Evolutionary conservation across 208 protist genomes (phyloP).

Genomic region (Leishmania tarentolae): DNA sequence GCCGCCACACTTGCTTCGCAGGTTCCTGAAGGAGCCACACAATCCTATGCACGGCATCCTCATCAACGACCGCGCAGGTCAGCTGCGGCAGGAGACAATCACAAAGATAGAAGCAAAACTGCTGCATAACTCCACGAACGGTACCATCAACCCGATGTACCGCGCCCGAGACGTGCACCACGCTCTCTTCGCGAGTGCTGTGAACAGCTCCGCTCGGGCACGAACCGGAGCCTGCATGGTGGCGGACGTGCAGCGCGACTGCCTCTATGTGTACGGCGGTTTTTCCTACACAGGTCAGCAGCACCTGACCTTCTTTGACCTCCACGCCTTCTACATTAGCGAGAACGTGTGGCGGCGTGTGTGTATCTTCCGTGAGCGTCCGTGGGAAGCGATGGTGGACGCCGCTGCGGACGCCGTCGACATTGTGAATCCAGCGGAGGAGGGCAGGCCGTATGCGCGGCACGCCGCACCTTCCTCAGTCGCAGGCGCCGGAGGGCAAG

Average conservation of each 20-base stretch:
- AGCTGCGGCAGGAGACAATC: constrained; percentile 28
- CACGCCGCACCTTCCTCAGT: constrained; percentile 5
- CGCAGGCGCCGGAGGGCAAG: neutral
- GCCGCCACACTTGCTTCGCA: constrained; percentile 33
- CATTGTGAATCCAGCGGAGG: constrained; percentile 18
- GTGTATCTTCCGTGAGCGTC: constrained; percentile 18
- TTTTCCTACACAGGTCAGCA: constrained; percentile 44
- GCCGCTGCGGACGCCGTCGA: constrained; percentile 10
- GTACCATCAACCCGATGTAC: constrained; percentile 11
- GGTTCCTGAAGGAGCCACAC: constrained; percentile 44
- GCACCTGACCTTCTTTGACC: constrained; percentile 54
- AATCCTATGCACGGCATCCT: constrained; percentile 24
- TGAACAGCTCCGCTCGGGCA: constrained; percentile 52
- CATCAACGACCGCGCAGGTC: constrained; percentile 24
- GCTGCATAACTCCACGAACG: neutral
- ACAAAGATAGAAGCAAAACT: constrained; percentile 24
- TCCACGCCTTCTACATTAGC: constrained; percentile 58
- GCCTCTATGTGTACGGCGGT: constrained; percentile 68
- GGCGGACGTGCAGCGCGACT: constrained; percentile 30
- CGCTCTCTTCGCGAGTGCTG: constrained; percentile 25
- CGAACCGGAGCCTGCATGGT: constrained; percentile 67
- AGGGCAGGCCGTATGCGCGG: constrained; percentile 18
- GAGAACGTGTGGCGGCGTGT: constrained; percentile 57
- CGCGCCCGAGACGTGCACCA: constrained; percentile 15
- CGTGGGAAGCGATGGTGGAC: constrained; percentile 26